Base-by-base conservation (phyloP, 306 rosid species). In the Trifolium dubium region DNA sequence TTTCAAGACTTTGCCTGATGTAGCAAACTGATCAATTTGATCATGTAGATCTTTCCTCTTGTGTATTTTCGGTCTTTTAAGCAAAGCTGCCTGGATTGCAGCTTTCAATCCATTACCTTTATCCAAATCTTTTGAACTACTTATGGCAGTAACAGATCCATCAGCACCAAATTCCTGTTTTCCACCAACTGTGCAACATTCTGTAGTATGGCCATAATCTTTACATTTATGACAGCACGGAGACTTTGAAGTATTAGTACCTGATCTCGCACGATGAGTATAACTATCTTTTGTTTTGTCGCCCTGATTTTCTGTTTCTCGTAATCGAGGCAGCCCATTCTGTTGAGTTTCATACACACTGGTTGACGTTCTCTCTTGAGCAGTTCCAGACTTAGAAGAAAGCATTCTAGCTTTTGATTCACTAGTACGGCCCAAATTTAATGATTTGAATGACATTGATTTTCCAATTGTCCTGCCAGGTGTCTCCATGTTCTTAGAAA, bases 391-490 rank as follows among this genome's bases (percentile, higher is more conserved):
- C 43, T 85, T 91, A 0, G 90, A 35, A 10, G 88, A 60, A 40
- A 85, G 82, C 89, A 84, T 84, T 88, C 88, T 93, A 70, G 86
- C 91, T 84, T 91, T 93, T 70, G 96, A 80, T 47, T 87, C 96
- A 58, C 83, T 31, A 54, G 79, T 77, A 80, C 88, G 88, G 19
- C 93, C 82, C 64, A 78, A 75, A 79, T 64, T 83, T 0, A 82
- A 37, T 50, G 88, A 80, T 86, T 82, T 93, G 63, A 88, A 93
- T 30, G 96, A 93, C 80, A 72, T 54, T 44, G 97, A 85, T 80
- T 88, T 93, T 60, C 90, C 79, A 41, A 89, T 68, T 72, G 74
- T 61, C 85, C 90, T 77, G 19, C 79, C 56, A 63, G 90, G 81
- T 69, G 81, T 81, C 72, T 84, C 97, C 66, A 70, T 37, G 67